These are phyloP conservation scores for Apiospora saccharicola DNA, from an alignment of 2,329 filamentous ascomycete genomes.

Conservation along the genomic window DNA sequence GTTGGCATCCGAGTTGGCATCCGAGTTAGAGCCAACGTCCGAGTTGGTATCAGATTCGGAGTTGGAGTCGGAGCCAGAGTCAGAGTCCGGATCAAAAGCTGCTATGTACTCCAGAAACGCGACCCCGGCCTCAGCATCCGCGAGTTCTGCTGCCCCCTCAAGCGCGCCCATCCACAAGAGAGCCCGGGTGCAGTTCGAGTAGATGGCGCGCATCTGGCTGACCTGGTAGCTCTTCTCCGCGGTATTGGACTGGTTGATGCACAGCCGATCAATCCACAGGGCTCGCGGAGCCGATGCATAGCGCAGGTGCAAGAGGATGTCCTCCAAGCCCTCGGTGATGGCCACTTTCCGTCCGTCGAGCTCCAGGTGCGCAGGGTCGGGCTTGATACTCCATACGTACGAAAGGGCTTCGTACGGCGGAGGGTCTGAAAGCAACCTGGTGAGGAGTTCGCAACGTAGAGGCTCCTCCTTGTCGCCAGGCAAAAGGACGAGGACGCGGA, in stretches of 20 bases:
- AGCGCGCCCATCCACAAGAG: constrained; percentile 24
- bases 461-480: background rate
- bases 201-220: constrained; percentile 19
- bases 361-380: background rate
- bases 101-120: background rate
- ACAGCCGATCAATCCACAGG: constrained; percentile 28
- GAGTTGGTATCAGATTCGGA: background rate
- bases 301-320: background rate
- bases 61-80: background rate
- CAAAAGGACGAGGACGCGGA: background rate
- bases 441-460: background rate
- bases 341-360: background rate
- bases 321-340: background rate
- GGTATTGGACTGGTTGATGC: constrained; percentile 27
- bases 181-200: background rate
- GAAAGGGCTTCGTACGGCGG: constrained; percentile 23
- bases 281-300: background rate
- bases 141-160: background rate
- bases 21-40: background rate
- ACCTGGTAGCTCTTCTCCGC: constrained; percentile 25
- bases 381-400: constrained; percentile 16
- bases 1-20: too few relatives aligned
- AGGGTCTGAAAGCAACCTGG: background rate
- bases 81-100: background rate
- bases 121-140: background rate